Percentiles rank a stretch among this genome's conserved stretches.
phyloP scores from a whole-genome alignment of 2,329 filamentous ascomycete genomes.

The Myriosclerotinia curreyana region DNA sequence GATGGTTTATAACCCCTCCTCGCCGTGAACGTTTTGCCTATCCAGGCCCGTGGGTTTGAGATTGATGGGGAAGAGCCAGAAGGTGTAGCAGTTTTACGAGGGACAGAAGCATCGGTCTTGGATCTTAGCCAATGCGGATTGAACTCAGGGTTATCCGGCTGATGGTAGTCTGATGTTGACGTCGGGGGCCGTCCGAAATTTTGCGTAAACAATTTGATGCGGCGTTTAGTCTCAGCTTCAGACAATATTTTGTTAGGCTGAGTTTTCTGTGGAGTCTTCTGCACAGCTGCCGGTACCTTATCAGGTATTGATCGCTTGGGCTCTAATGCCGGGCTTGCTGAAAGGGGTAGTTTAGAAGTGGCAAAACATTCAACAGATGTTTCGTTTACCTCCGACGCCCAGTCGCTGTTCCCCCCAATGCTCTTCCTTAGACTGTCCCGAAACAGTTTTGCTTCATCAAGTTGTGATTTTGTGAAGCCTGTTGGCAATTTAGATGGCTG shows the following conservation, averaged over 20 bases:
- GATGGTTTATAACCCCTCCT: not conserved
- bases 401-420: constrained; percentile 2
- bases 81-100: not conserved
- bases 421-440: too few relatives aligned
- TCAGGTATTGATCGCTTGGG: not conserved
- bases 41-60: too few relatives aligned
- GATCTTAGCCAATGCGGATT: not conserved
- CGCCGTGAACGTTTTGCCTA: constrained; percentile 20
- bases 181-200: constrained; percentile 24
- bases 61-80: too few relatives aligned
- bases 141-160: constrained; percentile 31
- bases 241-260: not conserved
- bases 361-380: not conserved
- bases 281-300: too few relatives aligned
- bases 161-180: constrained; percentile 26
- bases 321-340: constrained; percentile 9
- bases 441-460: constrained; percentile 11
- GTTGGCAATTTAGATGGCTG: constrained; percentile 16
- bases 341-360: not conserved
- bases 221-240: not conserved
- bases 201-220: constrained; percentile 25
- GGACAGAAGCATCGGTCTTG: constrained; percentile 15
- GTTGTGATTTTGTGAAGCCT: constrained; percentile 29
- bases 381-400: constrained; percentile 26
- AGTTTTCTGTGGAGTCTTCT: not conserved